phyloP scores from a whole-genome alignment of 2,329 filamentous ascomycete genomes.

The Madurella mycetomatis region DNA sequence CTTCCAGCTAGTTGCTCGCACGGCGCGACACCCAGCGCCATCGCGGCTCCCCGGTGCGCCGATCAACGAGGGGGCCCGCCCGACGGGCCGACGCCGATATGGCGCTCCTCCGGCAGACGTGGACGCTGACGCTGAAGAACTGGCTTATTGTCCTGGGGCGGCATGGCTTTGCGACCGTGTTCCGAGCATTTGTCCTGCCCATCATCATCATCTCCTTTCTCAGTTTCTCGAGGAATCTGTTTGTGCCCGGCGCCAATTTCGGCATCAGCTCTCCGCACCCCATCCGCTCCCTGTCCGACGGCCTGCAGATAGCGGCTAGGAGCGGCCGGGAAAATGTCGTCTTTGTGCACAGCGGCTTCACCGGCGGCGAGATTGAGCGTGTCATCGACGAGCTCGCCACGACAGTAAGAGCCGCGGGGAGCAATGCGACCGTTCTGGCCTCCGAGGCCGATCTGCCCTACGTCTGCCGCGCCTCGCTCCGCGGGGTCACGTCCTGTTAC shows the following conservation, averaged over 20 bases:
- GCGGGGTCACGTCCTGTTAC: slow-evolving; percentile 67
- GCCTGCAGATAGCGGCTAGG: slow-evolving; percentile 52
- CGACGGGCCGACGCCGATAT: slow-evolving; percentile 31
- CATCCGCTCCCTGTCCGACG: slow-evolving; percentile 61
- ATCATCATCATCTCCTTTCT: slow-evolving; percentile 56
- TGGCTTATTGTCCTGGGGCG: slow-evolving; percentile 54
- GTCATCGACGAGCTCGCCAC: slow-evolving; percentile 62
- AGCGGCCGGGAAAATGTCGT: slow-evolving; percentile 63
- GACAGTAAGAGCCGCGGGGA: slow-evolving; percentile 53
- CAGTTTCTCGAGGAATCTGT: slow-evolving; percentile 74
- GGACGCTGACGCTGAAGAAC: slow-evolving; percentile 60
- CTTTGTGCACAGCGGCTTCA: slow-evolving; percentile 71
- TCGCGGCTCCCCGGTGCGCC: background rate
- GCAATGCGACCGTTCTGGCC: slow-evolving; percentile 33
- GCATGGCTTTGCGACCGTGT: slow-evolving; percentile 46
- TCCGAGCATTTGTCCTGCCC: slow-evolving; percentile 58
- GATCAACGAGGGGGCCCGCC: background rate
- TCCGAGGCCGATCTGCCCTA: slow-evolving; percentile 29
- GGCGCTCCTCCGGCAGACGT: slow-evolving; percentile 53
- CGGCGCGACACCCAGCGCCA: background rate
- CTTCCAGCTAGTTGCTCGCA: background rate
- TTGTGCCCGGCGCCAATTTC: slow-evolving; percentile 69
- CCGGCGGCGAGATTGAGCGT: slow-evolving; percentile 64
- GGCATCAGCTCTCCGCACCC: slow-evolving; percentile 63
- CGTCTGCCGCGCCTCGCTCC: slow-evolving; percentile 54